Evolutionary conservation across 2,329 filamentous ascomycete genomes (phyloP).

Genomic region (Emericellopsis atlantica): DNA sequence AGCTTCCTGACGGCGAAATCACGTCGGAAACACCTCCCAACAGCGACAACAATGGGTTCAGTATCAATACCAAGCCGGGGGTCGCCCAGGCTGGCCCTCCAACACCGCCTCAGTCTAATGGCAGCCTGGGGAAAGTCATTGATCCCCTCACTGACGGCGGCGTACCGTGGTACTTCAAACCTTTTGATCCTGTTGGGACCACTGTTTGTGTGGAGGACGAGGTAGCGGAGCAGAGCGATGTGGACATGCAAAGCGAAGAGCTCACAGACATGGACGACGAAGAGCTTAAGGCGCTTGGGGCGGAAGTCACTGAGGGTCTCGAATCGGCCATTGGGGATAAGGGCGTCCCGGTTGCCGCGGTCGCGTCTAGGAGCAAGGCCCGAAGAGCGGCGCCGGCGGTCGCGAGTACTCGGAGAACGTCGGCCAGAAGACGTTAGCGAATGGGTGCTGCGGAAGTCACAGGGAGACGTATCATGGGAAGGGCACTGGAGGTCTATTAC

Average conservation of each 20-base stretch:
- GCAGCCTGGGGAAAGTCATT: constrained; percentile 36
- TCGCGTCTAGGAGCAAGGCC: constrained; percentile 2
- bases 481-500: not conserved
- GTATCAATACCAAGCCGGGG: constrained; percentile 8
- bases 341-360: not conserved
- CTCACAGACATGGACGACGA: constrained; percentile 89
- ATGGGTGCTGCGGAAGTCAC: too few relatives aligned
- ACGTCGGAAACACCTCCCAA: constrained; percentile 32
- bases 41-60: constrained; percentile 28
- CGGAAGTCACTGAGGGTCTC: constrained; percentile 25
- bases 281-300: constrained; percentile 59
- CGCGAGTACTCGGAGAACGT: constrained; percentile 19
- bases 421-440: constrained; percentile 10
- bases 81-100: constrained; percentile 33
- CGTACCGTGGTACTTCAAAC: constrained; percentile 76
- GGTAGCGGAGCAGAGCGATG: constrained; percentile 30
- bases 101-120: constrained; percentile 55
- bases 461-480: too few relatives aligned
- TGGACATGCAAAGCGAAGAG: constrained; percentile 60
- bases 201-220: constrained; percentile 60
- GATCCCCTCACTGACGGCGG: constrained; percentile 60
- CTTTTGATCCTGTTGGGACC: constrained; percentile 69
- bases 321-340: constrained; percentile 15
- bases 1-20: constrained; percentile 9
- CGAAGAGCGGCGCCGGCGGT: constrained; percentile 10